Base-by-base conservation (phyloP, 2,329 filamentous ascomycete species). In the Coleophoma cylindrospora region DNA sequence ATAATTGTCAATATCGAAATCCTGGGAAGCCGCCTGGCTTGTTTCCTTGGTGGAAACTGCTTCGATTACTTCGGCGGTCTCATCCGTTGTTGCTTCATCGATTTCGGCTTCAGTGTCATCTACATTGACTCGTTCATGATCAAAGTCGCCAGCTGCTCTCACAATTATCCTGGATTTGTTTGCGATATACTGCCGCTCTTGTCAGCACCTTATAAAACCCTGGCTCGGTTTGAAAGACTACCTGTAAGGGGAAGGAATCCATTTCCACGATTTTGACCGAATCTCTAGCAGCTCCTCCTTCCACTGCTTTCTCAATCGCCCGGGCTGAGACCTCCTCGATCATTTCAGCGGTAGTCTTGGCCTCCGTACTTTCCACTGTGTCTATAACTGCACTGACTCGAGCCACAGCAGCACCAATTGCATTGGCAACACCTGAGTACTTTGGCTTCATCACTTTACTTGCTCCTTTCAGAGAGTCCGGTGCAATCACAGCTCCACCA, bases 61-160 rank as follows among this genome's bases (percentile, higher is more conserved):
- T 22, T 54, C 38, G 19, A 49, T 34, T 38, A 57, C 48, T 34
- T 50, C 15, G 11, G 48, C 1, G 11, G 43, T 54, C 21, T 62
- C 64, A 40, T 61, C 58, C 34, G 61, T 63, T 38, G 64, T 54
- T 36, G 54, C 55, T 57, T 61, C 61, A 17, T 50, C 51, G n/a
- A 34, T 49, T 38, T n/a, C 15, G 0, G 49, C 47, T 1, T 21
- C 41, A 21, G 56, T 49, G 1, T 45, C 13, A 2, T 48, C 48
- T 1, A 52, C 40, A 7, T 43, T 19, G 12, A 43, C 64, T 11
- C 69, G 63, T 1, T 64, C 60, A 50, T 72, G 72, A 56, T 79
- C 77, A 46, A 80, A 79, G 44, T 81, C 76, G 8, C 81, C 82
- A 0, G 76, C 80, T 2, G 81, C 80, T 47, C 78, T 71, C 11